A percentile compares a stretch with the other conserved stretches of the same genome.
Evolutionary conservation across 257 asterid species (phyloP).

Genomic region (Marsdenia floribunda): DNA sequence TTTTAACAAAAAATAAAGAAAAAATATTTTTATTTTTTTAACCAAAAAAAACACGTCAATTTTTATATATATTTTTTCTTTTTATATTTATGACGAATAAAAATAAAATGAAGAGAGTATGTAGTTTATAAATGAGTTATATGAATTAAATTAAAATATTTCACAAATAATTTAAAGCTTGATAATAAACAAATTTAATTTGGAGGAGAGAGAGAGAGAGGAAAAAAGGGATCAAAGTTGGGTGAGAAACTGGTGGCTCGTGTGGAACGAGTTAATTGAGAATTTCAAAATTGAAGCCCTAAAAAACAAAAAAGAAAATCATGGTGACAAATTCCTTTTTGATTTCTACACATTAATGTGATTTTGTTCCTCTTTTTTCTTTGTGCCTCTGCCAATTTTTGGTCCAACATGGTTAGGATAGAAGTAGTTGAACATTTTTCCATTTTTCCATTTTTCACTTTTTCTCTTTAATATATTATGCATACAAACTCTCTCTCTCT

Average conservation of each 20-base stretch:
- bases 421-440: conserved; percentile 8
- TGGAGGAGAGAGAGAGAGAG: too few species aligned
- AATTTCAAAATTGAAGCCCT: neutral
- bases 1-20: too few species aligned
- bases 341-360: neutral
- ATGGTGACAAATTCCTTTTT: neutral
- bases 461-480: neutral
- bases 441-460: neutral
- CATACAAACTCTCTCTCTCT: neutral
- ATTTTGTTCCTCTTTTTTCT: neutral
- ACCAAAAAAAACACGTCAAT: too few species aligned
- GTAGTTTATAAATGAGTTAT: too few species aligned
- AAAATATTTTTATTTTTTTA: too few species aligned
- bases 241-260: conserved; percentile 12
- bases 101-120: too few species aligned
- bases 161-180: too few species aligned
- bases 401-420: conserved; percentile 11
- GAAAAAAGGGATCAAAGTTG: neutral
- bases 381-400: neutral
- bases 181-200: too few species aligned
- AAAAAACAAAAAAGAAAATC: neutral
- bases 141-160: too few species aligned
- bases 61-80: too few species aligned
- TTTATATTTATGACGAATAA: too few species aligned
- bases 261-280: conserved; percentile 8